Evolutionary conservation across 1,139 yeast genomes (phyloP).

Genomic region (Geotrichum fermentans): DNA sequence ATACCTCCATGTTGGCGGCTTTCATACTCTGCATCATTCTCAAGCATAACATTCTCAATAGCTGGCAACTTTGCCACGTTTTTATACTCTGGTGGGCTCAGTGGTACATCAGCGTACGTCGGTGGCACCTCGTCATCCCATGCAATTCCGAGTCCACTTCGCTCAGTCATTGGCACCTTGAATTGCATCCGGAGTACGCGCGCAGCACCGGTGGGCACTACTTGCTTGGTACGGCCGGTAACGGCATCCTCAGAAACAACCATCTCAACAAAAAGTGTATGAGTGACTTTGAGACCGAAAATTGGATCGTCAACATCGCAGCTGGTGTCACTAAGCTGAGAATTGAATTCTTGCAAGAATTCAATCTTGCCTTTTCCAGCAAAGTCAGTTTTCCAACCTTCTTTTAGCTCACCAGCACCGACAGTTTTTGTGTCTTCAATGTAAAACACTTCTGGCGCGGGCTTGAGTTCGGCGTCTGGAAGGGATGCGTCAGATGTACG

Average conservation of each 20-base stretch:
- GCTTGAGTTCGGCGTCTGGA: constrained; percentile 8
- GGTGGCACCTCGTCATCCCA: constrained; percentile 99
- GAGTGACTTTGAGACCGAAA: constrained; percentile 70
- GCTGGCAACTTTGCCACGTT: constrained; percentile 31
- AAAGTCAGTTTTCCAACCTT: constrained; percentile 95
- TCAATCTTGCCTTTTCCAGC: constrained; percentile 70
- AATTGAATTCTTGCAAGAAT: constrained; percentile 52
- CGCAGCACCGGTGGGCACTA: constrained; percentile 78
- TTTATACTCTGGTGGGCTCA: constrained; percentile 80
- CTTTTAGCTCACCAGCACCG: constrained; percentile 71
- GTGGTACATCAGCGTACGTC: constrained; percentile 77
- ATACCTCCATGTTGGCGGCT: constrained; percentile 1
- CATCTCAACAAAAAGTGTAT: constrained; percentile 72
- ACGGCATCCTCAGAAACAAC: constrained; percentile 88
- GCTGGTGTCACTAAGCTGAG: constrained; percentile 47
- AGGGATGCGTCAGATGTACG: constrained; percentile 26
- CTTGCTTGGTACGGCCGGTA: constrained; percentile 28
- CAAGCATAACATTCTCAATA: constrained; percentile 29
- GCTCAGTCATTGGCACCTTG: constrained; percentile 69
- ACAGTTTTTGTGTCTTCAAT: constrained; percentile 70
- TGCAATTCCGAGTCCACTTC: constrained; percentile 92
- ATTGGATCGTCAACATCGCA: constrained; percentile 82
- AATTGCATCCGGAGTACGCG: constrained; percentile 93
- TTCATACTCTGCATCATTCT: neutral
- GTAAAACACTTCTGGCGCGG: constrained; percentile 38